Evolutionary conservation across 2,329 filamentous ascomycete genomes (phyloP).

Genomic region (Cladosporium colombiae): DNA sequence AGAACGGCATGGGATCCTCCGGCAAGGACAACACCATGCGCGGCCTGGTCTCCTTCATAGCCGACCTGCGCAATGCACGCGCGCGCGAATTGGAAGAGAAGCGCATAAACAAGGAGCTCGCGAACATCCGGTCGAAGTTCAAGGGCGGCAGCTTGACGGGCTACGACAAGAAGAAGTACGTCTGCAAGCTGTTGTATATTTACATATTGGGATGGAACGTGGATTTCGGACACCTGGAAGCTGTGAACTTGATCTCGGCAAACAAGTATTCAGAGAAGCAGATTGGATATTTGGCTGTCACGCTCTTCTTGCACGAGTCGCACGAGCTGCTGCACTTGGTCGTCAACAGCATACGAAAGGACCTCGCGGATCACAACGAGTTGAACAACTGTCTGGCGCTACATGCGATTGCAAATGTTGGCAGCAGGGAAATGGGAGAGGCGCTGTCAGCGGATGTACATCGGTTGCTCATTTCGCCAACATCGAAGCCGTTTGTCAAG

Average conservation of each 20-base stretch:
- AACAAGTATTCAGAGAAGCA: slow-evolving; percentile 99
- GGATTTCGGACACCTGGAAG: slow-evolving; percentile 97
- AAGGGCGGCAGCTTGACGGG: slow-evolving; percentile 83
- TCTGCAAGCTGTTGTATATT: slow-evolving; percentile 99
- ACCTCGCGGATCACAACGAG: slow-evolving; percentile 91
- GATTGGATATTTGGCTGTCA: slow-evolving; percentile 97
- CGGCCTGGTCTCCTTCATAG: slow-evolving; percentile 96
- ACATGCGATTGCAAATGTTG: slow-evolving; percentile 97
- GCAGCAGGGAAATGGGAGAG: slow-evolving; percentile 95
- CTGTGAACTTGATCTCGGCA: slow-evolving; percentile 94
- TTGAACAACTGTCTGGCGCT: slow-evolving; percentile 95
- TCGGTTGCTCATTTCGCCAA: slow-evolving; percentile 86
- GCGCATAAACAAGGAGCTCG: slow-evolving; percentile 98
- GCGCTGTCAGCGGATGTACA: slow-evolving; percentile 90
- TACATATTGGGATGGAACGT: slow-evolving; percentile 99
- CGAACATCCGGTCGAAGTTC: slow-evolving; percentile 98
- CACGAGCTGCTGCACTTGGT: slow-evolving; percentile 95
- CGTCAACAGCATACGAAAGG: slow-evolving; percentile 97
- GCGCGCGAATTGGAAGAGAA: slow-evolving; percentile 97
- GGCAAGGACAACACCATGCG: slow-evolving; percentile 42
- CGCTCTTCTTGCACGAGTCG: slow-evolving; percentile 93
- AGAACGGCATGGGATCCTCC: slow-evolving; percentile 33
- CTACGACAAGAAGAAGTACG: slow-evolving; percentile 99
- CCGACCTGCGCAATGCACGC: slow-evolving; percentile 89
- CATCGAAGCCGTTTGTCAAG: slow-evolving; percentile 96